phyloP scores from a whole-genome alignment of 2,329 filamentous ascomycete genomes.

The Davidsoniella eucalypti region DNA sequence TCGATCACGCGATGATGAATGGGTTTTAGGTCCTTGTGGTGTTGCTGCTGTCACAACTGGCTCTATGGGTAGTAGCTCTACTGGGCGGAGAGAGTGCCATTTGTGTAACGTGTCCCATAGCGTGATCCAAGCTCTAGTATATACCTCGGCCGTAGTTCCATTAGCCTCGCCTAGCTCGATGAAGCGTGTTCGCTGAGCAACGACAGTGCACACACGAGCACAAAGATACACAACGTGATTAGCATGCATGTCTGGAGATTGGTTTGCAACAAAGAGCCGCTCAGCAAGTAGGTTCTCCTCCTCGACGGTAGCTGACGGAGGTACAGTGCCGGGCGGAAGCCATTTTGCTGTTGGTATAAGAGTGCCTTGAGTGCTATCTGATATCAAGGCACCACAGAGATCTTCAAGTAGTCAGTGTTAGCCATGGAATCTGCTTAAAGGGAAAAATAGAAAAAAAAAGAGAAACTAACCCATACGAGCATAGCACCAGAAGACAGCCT shows the following conservation, averaged over 20 bases:
- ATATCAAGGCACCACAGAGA: slow-evolving; percentile 25
- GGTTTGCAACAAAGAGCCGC: slow-evolving; percentile 19
- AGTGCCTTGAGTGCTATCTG: slow-evolving; percentile 33
- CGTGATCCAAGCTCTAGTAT: slow-evolving; percentile 27
- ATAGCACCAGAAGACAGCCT: slow-evolving; percentile 5
- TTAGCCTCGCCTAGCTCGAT: slow-evolving; percentile 30
- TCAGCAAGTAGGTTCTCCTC: too few relatives aligned
- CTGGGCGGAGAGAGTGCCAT: slow-evolving; percentile 30
- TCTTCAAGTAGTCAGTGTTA: slow-evolving; percentile 17
- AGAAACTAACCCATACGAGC: slow-evolving; percentile 13
- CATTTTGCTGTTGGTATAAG: slow-evolving; percentile 24
- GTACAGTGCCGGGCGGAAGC: slow-evolving; percentile 1
- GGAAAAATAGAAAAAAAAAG: slow-evolving; percentile 4
- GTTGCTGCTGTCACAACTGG: slow-evolving; percentile 11
- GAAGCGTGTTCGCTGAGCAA: slow-evolving; percentile 31
- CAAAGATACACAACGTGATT: slow-evolving; percentile 43
- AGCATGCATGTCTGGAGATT: slow-evolving; percentile 36
- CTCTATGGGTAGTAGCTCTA: slow-evolving; percentile 29
- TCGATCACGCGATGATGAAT: slow-evolving; percentile 14
- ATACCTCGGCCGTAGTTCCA: slow-evolving; percentile 25
- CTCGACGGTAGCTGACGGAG: too few relatives aligned
- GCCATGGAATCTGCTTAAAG: slow-evolving; percentile 32
- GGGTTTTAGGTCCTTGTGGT: too few relatives aligned
- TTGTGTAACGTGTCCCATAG: slow-evolving; percentile 34
- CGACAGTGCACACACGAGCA: slow-evolving; percentile 33